These are phyloP conservation scores for Penicillium salamii DNA, from an alignment of 495 filamentous ascomycete species.

Conservation along the genomic window DNA sequence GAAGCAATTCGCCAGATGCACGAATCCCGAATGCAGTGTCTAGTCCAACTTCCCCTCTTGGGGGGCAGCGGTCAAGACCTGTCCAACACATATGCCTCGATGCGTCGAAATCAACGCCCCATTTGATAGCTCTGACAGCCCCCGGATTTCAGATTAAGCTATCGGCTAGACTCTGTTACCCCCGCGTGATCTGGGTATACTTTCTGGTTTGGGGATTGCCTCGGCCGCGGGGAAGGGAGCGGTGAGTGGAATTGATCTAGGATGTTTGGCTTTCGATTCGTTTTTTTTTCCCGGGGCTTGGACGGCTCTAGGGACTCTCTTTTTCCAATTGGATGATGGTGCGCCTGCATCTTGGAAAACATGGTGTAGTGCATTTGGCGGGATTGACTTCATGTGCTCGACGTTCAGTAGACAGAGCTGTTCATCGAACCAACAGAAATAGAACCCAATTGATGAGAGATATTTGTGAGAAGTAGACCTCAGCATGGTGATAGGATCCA, in stretches of 20 bases:
- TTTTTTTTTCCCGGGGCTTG: background rate
- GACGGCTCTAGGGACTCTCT: too few species aligned
- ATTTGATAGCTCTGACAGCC: background rate
- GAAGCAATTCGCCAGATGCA: background rate
- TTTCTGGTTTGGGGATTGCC: background rate
- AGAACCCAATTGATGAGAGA: background rate
- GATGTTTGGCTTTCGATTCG: background rate
- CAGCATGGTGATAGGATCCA: background rate
- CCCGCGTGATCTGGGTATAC: background rate
- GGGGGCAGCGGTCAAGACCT: slow-evolving; percentile 4
- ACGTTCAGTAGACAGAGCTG: background rate
- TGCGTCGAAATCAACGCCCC: slow-evolving; percentile 2
- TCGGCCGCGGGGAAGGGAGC: slow-evolving; percentile 1
- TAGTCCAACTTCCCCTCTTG: background rate
- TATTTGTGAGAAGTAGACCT: too few species aligned
- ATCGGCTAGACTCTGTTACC: background rate
- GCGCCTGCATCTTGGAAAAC: background rate
- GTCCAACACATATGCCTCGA: slow-evolving; percentile 6
- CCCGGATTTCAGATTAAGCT: background rate
- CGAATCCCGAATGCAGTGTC: background rate
- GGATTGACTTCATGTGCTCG: background rate
- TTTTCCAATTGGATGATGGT: too few species aligned
- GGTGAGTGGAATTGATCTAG: background rate
- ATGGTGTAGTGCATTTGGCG: background rate
- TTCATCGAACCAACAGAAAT: background rate